Base-by-base conservation (phyloP, 805 yeast species). In the baker's yeast (Saccharomyces cerevisiae) region DNA sequence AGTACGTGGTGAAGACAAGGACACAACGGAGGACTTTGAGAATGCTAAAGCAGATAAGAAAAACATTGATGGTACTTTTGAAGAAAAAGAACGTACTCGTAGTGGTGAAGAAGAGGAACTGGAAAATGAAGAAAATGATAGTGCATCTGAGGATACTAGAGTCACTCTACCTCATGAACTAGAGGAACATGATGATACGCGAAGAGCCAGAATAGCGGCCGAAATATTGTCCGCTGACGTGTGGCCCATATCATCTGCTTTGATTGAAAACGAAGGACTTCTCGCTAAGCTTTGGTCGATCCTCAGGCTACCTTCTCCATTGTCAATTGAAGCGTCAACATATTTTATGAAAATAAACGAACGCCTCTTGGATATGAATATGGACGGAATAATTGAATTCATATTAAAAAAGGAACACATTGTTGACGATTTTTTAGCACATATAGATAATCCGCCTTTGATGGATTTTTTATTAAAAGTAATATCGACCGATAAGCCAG, bases 321-420 rank as follows among this genome's bases (percentile, higher is more conserved):
- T 85, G 54, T 82, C 91, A 32, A 85, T 89, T 60, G 81, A 82
- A 56, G 78, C 88, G 49, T 89, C 97, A 24, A 85, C 96, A 1
- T 87, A 86, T 70, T 89, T 94, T 71, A 88, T 92, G 82, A 91
- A 89, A 70, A 87, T 91, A 58, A 88, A 87, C 58, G 97, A 92
- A 63, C 91, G 89, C 60, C 77, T 94, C 54, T 74, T 94, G 59
- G 97, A 91, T 64, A 89, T 88, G 78, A 86, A 91, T 68, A 84
- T 89, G 70, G 89, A 84, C 54, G 92, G 87, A 59, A 82, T 90
- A 81, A 73, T 82, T 51, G 71, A 72, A 17, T 92, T 87, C 66
- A 80, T 94, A 48, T 71, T 89, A 52, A 75, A 80, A 31, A 90
- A 87, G 65, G 77, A 80, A 1, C 74, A 78, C 60, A 74, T 94